These are phyloP conservation scores for Oropetium thomaeum DNA, from an alignment of 176 grass and related monocot genomes.

Conservation along the genomic window DNA sequence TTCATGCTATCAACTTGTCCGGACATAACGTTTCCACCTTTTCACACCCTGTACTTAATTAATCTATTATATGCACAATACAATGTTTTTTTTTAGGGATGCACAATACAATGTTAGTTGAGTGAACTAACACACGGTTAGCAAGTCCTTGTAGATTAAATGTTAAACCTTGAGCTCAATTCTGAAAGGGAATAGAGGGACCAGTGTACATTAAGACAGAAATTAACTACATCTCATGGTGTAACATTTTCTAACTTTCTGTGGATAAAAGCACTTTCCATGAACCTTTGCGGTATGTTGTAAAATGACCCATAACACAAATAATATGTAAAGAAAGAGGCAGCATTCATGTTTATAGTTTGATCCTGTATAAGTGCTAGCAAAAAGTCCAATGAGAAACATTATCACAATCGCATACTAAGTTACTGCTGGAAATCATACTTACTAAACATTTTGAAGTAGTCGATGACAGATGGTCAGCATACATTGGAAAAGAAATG, in stretches of 20 bases:
- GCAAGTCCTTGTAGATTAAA: no score
- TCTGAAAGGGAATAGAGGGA: no score
- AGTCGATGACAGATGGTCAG: not conserved
- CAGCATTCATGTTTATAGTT: not conserved
- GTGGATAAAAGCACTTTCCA: no score
- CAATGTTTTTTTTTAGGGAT: no score
- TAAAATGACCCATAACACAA: not conserved
- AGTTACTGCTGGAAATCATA: not conserved
- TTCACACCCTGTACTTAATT: not conserved
- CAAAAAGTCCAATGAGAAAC: not conserved
- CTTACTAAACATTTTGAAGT: slow-evolving; percentile 9
- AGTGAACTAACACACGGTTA: no score
- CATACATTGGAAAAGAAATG: not conserved
- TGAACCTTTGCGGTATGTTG: no score
- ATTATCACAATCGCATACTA: not conserved
- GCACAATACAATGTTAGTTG: no score
- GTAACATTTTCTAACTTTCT: no score
- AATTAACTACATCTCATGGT: no score
- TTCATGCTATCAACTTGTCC: not conserved
- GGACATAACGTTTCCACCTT: not conserved
- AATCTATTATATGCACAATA: no score
- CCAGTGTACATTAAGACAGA: no score
- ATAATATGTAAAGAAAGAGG: not conserved
- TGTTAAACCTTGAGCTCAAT: no score
- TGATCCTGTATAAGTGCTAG: not conserved